These are phyloP conservation scores for Cicer cuneatum DNA, from an alignment of 306 rosid species.

Conservation along the genomic window DNA sequence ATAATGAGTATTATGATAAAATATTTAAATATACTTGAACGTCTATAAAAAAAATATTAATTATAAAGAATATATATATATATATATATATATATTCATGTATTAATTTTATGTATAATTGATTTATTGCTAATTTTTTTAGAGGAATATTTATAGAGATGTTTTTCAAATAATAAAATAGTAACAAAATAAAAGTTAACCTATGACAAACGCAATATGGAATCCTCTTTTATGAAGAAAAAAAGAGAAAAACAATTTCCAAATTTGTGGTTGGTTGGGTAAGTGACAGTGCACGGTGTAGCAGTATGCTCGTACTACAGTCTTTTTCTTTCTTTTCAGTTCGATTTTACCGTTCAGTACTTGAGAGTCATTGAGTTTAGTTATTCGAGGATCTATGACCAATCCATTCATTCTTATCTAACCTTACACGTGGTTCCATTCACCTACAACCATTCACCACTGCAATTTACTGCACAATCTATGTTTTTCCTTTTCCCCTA, in stretches of 20 bases:
- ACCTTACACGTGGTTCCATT: not conserved
- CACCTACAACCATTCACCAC: not conserved
- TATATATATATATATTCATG: too few relatives aligned
- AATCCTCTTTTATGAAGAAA: not conserved
- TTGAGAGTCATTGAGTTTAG: not conserved
- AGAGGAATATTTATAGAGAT: too few relatives aligned
- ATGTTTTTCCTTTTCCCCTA: not conserved
- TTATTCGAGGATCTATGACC: slow-evolving; percentile 1
- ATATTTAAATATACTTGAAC: too few relatives aligned
- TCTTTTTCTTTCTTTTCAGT: not conserved
- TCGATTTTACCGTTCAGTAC: not conserved
- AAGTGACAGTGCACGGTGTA: not conserved
- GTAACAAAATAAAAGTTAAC: not conserved
- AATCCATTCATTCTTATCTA: slow-evolving; percentile 1
- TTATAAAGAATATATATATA: too few relatives aligned
- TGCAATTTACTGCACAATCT: not conserved
- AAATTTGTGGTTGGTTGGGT: not conserved
- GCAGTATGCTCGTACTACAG: not conserved
- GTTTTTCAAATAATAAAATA: too few relatives aligned
- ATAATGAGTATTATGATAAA: too few relatives aligned
- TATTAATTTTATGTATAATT: too few relatives aligned
- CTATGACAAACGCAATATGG: not conserved
- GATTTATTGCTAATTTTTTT: too few relatives aligned
- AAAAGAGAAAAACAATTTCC: not conserved
- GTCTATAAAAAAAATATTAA: too few relatives aligned